These are phyloP conservation scores for Eimeria sp. DNA, from an alignment of 169 alveolate genomes.

Conservation along the genomic window DNA sequence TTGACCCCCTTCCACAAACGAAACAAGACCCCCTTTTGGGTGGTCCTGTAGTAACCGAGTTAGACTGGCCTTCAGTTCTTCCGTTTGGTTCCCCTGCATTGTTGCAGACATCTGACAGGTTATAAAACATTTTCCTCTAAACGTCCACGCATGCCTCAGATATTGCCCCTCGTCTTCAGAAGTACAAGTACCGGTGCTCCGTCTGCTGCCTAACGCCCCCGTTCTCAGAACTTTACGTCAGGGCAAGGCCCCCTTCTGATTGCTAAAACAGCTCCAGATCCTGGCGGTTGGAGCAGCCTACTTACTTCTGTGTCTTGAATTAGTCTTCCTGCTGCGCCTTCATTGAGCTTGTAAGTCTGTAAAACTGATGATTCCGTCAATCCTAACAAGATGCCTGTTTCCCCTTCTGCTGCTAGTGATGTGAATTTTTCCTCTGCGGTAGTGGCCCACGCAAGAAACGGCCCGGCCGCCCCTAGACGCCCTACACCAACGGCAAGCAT, in stretches of 20 bases:
- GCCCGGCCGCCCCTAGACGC: slow-evolving; percentile 12
- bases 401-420: slow-evolving; percentile 36
- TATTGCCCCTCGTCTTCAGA: neutral
- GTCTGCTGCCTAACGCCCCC: neutral
- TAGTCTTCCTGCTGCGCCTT: neutral
- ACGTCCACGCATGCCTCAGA: neutral
- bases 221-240: neutral
- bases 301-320: slow-evolving; percentile 13
- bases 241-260: neutral
- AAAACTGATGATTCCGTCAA: slow-evolving; percentile 19
- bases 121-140: neutral
- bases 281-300: neutral
- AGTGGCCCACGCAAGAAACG: slow-evolving; percentile 47
- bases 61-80: neutral
- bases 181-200: neutral
- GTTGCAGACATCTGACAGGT: neutral
- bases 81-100: neutral
- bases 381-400: slow-evolving; percentile 34
- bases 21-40: neutral
- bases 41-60: neutral
- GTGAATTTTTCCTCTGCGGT: slow-evolving; percentile 14
- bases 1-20: neutral
- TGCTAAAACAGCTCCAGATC: neutral
- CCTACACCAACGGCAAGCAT: slow-evolving; percentile 45
- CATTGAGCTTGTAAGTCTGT: slow-evolving; percentile 19